Percentiles rank a stretch among this genome's conserved stretches.
Evolutionary conservation across 345 rosid genomes (phyloP).

Genomic region (Acer saccharum): DNA sequence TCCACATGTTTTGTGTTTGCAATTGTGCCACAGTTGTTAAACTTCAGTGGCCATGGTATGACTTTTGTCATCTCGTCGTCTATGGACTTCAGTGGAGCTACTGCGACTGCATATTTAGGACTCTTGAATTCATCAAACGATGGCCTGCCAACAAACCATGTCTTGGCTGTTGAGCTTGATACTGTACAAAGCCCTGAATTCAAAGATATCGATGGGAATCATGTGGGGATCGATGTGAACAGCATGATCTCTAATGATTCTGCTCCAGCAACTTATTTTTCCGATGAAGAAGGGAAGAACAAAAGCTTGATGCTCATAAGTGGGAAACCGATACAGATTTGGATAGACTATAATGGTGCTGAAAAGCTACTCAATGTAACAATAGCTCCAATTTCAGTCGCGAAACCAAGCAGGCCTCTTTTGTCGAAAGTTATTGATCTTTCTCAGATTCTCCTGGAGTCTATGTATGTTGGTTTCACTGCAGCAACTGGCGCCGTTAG

Average conservation of each 20-base stretch:
- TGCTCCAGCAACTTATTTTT: conserved; percentile 42
- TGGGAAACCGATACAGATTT: conserved; percentile 48
- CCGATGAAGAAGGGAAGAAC: conserved; percentile 22
- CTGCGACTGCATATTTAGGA: conserved; percentile 19
- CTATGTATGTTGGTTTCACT: conserved; percentile 54
- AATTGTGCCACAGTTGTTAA: conserved; percentile 26
- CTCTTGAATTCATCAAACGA: conserved; percentile 44
- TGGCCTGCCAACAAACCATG: conserved; percentile 40
- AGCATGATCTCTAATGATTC: conserved; percentile 37
- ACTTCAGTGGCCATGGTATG: conserved; percentile 22
- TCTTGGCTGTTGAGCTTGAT: conserved; percentile 57
- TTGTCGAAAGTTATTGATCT: conserved; percentile 45
- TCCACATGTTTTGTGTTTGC: conserved; percentile 26
- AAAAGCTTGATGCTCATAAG: conserved; percentile 38
- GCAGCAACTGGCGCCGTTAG: conserved; percentile 44
- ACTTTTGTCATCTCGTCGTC: conserved; percentile 29
- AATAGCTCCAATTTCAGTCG: conserved; percentile 35
- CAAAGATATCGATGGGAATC: conserved; percentile 49
- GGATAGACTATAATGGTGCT: conserved; percentile 58
- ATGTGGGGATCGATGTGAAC: conserved; percentile 61
- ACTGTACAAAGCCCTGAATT: conserved; percentile 43
- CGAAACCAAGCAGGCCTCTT: conserved; percentile 48
- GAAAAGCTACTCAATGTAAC: conserved; percentile 46
- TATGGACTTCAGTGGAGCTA: conserved; percentile 3
- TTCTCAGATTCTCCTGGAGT: conserved; percentile 35